Evolutionary conservation across 2,329 filamentous ascomycete genomes (phyloP).

Genomic region (Phialophora chinensis): DNA sequence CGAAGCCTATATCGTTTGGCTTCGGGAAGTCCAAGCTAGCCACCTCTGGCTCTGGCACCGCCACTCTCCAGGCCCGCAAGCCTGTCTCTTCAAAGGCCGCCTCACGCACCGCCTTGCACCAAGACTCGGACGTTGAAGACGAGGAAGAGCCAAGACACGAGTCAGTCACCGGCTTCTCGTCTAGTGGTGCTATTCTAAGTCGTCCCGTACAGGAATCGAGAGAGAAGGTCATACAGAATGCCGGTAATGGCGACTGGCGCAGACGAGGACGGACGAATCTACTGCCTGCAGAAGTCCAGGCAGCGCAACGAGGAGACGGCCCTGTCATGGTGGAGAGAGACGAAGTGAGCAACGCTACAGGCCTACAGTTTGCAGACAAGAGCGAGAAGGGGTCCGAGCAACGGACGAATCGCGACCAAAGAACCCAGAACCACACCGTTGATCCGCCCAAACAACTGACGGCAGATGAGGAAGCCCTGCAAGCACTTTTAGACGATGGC

Average conservation of each 20-base stretch:
- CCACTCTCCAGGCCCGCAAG: constrained; percentile 21
- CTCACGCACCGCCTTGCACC: constrained; percentile 24
- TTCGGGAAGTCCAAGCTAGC: constrained; percentile 38
- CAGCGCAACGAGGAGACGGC: constrained; percentile 47
- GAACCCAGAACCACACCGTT: not conserved
- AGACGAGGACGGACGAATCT: constrained; percentile 60
- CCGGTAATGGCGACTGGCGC: constrained; percentile 59
- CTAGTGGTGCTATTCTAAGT: constrained; percentile 55
- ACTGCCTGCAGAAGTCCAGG: constrained; percentile 62
- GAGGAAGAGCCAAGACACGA: constrained; percentile 49
- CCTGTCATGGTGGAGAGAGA: constrained; percentile 55
- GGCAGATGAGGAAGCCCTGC: constrained; percentile 67
- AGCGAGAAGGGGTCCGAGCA: constrained; percentile 40
- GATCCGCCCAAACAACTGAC: constrained; percentile 36
- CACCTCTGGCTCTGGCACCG: not conserved
- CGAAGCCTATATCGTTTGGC: constrained; percentile 40
- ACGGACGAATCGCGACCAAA: constrained; percentile 6
- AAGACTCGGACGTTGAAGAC: constrained; percentile 61
- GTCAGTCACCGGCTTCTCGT: constrained; percentile 58
- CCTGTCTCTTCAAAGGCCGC: constrained; percentile 4
- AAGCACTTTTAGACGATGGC: constrained; percentile 67
- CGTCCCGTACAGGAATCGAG: constrained; percentile 43
- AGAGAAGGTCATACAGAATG: constrained; percentile 67
- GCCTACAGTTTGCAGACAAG: constrained; percentile 58
- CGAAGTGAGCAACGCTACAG: constrained; percentile 59